These are phyloP conservation scores for Neurospora intermedia DNA, from an alignment of 495 filamentous ascomycete genomes.

Conservation along the genomic window DNA sequence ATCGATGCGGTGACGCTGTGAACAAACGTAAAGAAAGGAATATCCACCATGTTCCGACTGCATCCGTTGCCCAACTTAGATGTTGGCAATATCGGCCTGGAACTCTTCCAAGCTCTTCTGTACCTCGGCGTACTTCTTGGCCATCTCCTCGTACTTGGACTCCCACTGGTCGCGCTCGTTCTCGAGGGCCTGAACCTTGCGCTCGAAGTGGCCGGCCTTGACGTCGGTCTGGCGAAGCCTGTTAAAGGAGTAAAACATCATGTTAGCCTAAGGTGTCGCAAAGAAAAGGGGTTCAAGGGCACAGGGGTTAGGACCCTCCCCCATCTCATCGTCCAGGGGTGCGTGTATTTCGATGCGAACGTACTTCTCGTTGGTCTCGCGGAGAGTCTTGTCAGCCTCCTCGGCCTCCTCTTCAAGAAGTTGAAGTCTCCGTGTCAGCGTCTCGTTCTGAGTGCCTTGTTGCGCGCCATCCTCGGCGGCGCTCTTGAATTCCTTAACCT, in stretches of 20 bases:
- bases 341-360: conserved; percentile 18
- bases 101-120: conserved; percentile 90
- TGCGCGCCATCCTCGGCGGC: conserved; percentile 61
- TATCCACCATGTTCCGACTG: neutral
- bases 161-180: conserved; percentile 83
- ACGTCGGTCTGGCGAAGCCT: conserved; percentile 98
- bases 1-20: neutral
- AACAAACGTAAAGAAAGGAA: neutral
- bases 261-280: conserved; percentile 6
- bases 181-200: conserved; percentile 96
- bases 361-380: conserved; percentile 98
- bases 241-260: neutral
- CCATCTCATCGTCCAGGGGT: neutral
- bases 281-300: neutral
- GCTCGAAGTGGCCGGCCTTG: conserved; percentile 98
- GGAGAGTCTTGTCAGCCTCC: conserved; percentile 82
- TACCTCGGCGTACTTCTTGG: conserved; percentile 70
- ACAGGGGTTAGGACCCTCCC: neutral
- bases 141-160: conserved; percentile 90
- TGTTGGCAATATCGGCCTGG: conserved; percentile 77
- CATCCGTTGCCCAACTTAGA: conserved; percentile 41
- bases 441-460: conserved; percentile 76
- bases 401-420: conserved; percentile 96
- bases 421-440: conserved; percentile 82
- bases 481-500: conserved; percentile 68